A percentile compares a stretch with the other conserved stretches of the same genome.
phyloP scores from a whole-genome alignment of 305 asterid genomes.

The Solanum hybrid region DNA sequence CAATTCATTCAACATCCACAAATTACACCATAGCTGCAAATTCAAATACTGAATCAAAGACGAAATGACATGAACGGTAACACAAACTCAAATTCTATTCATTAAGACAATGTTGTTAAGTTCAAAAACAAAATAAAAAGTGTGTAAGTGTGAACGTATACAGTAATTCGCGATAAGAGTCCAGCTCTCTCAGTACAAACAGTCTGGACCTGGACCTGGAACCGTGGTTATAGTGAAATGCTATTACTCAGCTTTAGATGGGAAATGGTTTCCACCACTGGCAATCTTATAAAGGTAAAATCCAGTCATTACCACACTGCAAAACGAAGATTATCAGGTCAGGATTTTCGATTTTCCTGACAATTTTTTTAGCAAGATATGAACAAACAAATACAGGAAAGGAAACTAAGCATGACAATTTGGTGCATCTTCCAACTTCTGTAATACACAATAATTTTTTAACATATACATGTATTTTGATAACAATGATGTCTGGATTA shows the following conservation, averaged over 20 bases:
- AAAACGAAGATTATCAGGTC: constrained; percentile 1
- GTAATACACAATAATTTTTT: background rate
- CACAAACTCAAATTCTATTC: background rate
- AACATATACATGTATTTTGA: background rate
- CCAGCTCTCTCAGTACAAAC: background rate
- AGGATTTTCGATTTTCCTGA: background rate
- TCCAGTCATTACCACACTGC: constrained; percentile 35
- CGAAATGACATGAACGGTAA: background rate
- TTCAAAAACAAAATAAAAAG: background rate
- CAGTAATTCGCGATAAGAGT: background rate
- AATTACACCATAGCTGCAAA: background rate
- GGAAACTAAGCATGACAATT: background rate
- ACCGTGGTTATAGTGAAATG: background rate
- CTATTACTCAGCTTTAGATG: constrained; percentile 19
- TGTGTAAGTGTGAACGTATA: background rate
- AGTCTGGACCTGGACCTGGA: background rate
- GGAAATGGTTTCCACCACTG: constrained; percentile 40
- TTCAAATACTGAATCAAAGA: background rate
- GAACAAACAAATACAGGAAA: background rate
- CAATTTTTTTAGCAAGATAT: background rate
- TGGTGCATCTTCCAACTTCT: background rate
- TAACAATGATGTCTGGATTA: background rate
- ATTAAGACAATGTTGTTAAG: background rate
- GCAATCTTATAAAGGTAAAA: constrained; percentile 35
- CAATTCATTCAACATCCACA: background rate